phyloP scores from a whole-genome alignment of 169 alveolate genomes.

The Theileria sp. region DNA sequence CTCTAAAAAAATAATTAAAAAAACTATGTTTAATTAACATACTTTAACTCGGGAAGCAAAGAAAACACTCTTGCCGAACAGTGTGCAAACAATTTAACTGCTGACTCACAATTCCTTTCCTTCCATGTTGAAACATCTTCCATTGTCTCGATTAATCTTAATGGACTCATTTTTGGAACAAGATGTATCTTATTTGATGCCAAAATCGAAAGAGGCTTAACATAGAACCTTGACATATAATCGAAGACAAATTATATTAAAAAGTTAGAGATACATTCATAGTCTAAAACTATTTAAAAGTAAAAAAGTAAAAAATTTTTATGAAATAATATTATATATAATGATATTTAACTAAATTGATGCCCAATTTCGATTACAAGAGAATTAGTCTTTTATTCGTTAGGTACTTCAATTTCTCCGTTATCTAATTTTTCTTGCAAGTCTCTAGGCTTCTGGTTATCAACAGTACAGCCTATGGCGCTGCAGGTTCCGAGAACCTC shows the following conservation, averaged over 20 bases:
- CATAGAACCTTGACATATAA: conserved; percentile 10
- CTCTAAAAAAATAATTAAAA: conserved; percentile 9
- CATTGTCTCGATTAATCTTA: conserved; percentile 50
- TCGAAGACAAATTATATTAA: not conserved
- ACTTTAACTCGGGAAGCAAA: conserved; percentile 63
- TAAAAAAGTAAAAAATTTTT: not conserved
- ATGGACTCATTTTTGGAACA: conserved; percentile 28
- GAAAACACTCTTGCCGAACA: conserved; percentile 39
- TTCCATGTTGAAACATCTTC: conserved; percentile 42
- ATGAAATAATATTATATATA: not conserved
- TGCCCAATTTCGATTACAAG: not conserved
- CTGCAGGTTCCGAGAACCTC: conserved; percentile 95
- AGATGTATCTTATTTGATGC: conserved; percentile 44
- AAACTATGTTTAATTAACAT: not conserved
- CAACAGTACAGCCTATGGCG: conserved; percentile 96
- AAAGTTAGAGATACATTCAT: not conserved
- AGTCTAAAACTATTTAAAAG: not conserved
- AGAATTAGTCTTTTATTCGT: conserved; percentile 38
- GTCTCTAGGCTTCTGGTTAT: conserved; percentile 91
- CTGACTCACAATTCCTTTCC: conserved; percentile 29
- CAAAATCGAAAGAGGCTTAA: conserved; percentile 24
- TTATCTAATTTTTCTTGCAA: conserved; percentile 84
- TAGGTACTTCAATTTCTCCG: conserved; percentile 87
- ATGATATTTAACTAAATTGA: not conserved
- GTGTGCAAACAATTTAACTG: conserved; percentile 29